These are phyloP conservation scores for Crithidia sp. DNA, from an alignment of 208 protist species.

Conservation along the genomic window DNA sequence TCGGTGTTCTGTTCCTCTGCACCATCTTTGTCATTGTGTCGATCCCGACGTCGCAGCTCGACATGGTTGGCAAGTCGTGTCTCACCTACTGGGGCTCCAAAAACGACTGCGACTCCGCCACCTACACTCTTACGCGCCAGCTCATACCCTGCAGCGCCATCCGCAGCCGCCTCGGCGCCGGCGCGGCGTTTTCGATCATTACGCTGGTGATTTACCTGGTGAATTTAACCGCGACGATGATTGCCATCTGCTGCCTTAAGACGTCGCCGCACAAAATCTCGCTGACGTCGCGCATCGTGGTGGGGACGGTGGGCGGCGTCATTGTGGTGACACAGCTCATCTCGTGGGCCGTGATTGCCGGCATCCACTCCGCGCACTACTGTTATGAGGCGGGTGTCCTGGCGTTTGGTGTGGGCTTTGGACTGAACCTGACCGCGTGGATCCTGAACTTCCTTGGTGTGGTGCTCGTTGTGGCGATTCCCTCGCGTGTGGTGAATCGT, in stretches of 20 bases:
- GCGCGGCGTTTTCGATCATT: slow-evolving; percentile 69
- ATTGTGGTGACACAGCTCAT: slow-evolving; percentile 48
- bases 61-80: slow-evolving; percentile 40
- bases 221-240: slow-evolving; percentile 28
- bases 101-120: slow-evolving; percentile 51
- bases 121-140: slow-evolving; percentile 43
- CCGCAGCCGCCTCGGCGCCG: slow-evolving; percentile 44
- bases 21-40: slow-evolving; percentile 50
- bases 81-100: slow-evolving; percentile 87
- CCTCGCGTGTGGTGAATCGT: slow-evolving; percentile 5
- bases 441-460: slow-evolving; percentile 39
- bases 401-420: slow-evolving; percentile 71
- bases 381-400: slow-evolving; percentile 20
- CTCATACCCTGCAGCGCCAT: slow-evolving; percentile 41
- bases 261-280: slow-evolving; percentile 29
- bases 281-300: slow-evolving; percentile 23
- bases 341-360: slow-evolving; percentile 55
- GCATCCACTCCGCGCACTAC: slow-evolving; percentile 37
- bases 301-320: slow-evolving; percentile 35
- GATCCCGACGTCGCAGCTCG: slow-evolving; percentile 61
- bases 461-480: slow-evolving; percentile 23
- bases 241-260: slow-evolving; percentile 39
- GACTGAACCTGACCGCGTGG: slow-evolving; percentile 63
- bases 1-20: slow-evolving; percentile 36
- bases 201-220: slow-evolving; percentile 46